phyloP scores from a whole-genome alignment of 129 eudicot species.

The Ambrosia artemisiifolia region DNA sequence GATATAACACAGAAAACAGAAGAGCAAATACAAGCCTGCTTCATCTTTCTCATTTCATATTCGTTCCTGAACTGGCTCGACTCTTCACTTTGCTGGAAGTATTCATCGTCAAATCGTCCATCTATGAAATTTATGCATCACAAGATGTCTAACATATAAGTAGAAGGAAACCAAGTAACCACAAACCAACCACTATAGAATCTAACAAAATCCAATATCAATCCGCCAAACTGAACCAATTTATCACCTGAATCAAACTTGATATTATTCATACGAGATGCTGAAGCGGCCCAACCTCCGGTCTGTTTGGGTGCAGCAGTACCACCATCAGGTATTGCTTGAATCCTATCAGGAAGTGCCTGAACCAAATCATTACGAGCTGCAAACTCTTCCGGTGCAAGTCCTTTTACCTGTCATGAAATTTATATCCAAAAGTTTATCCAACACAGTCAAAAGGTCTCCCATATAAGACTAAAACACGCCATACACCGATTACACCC shows the following conservation, averaged over 20 bases:
- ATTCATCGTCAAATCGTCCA: conserved; percentile 76
- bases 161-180: background rate
- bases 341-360: conserved; percentile 85
- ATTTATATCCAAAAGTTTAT: background rate
- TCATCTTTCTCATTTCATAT: conserved; percentile 90
- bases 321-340: conserved; percentile 93
- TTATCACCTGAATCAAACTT: conserved; percentile 78
- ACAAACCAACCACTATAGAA: background rate
- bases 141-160: background rate
- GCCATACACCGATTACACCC: conserved; percentile 5
- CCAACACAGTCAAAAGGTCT: background rate
- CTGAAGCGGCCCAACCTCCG: conserved; percentile 82
- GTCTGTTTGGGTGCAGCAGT: conserved; percentile 74
- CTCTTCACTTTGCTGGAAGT: conserved; percentile 81
- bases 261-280: conserved; percentile 72
- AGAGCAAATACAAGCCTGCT: conserved; percentile 56
- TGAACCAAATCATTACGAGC: conserved; percentile 86
- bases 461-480: background rate
- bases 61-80: conserved; percentile 82
- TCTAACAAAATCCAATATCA: background rate
- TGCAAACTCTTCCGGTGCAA: conserved; percentile 76
- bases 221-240: background rate
- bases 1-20: background rate
- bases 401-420: conserved; percentile 78
- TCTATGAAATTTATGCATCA: conserved; percentile 34